Evolutionary conservation across 345 rosid genomes (phyloP).

Genomic region (Citrus australasica): DNA sequence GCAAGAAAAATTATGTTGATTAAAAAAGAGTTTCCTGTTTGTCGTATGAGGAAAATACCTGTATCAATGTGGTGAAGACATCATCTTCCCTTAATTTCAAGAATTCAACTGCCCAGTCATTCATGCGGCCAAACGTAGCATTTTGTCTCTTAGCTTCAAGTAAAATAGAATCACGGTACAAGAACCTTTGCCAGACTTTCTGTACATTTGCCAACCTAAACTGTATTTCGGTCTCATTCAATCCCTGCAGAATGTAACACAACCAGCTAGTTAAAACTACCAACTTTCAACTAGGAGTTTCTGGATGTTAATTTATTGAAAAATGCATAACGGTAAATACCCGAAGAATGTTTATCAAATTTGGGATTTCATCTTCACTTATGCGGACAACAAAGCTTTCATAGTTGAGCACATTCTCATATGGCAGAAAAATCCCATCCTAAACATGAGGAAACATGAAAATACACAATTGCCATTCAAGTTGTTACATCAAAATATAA

Average conservation of each 20-base stretch:
- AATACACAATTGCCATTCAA: not conserved
- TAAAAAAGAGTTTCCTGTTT: not conserved
- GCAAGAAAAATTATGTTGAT: not conserved
- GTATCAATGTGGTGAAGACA: slow-evolving; percentile 72
- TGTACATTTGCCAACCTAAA: slow-evolving; percentile 63
- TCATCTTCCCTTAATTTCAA: slow-evolving; percentile 67
- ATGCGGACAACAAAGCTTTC: slow-evolving; percentile 92
- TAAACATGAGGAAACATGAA: slow-evolving; percentile 27
- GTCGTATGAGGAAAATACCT: slow-evolving; percentile 37
- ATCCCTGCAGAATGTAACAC: slow-evolving; percentile 39
- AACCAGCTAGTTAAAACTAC: slow-evolving; percentile 2
- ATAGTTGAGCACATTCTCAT: slow-evolving; percentile 88
- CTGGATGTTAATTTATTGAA: not conserved
- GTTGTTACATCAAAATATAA: not conserved
- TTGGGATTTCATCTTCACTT: slow-evolving; percentile 82
- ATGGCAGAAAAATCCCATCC: slow-evolving; percentile 96
- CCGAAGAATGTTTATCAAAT: slow-evolving; percentile 76
- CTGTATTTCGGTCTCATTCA: slow-evolving; percentile 68
- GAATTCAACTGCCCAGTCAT: slow-evolving; percentile 71
- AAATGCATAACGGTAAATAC: slow-evolving; percentile 33
- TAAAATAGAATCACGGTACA: slow-evolving; percentile 72
- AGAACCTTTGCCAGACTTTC: slow-evolving; percentile 87
- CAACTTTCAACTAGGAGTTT: slow-evolving; percentile 2
- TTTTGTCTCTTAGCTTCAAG: slow-evolving; percentile 90
- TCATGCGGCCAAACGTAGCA: slow-evolving; percentile 34